Evolutionary conservation across 495 filamentous ascomycete genomes (phyloP), one percentile per base, ranked within the genome.

Genomic region (Penicillium goetzii): DNA sequence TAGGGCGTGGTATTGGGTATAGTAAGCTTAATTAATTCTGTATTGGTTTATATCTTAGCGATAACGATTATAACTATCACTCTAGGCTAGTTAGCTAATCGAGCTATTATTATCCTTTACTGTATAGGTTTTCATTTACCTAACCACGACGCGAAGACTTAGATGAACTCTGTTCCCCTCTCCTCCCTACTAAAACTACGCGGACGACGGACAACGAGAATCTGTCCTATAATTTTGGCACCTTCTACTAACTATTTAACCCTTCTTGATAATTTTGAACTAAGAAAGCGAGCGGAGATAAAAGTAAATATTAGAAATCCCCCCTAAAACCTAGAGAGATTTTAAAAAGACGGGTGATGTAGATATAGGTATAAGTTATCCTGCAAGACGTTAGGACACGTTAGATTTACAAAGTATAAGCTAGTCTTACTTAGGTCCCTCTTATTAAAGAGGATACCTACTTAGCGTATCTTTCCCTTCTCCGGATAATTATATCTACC

Each of bases 301-400:
- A 33, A 54, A 50, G 19, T 26, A 26, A 54, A 54, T 4, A 6
- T 8, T 54, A 34, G 30, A 26, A 54, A 54, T 14, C 15, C 51
- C 17, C 43, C 43, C 43, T 12, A 7, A 11, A 2, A 33, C 1
- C 26, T 54, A 34, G 33, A 54, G 26, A 54, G 51, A 54, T 33
- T 21, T 54, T 54, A 26, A 12, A 54, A 54, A 54, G 51, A 54
- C 26, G 51, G 51, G 51, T 54, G 51, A 54, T 54, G 51, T 26
- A 54, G 51, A 54, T 54, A 26, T 26, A 54, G 51, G 51, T 54
- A 54, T 54, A 26, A 54, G 51, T 54, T 54, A n/a, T 54, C 51
- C 51, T 54, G 51, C 26, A 54, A 54, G 51, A 54, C 51, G 26
- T 54, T 54, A 54, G 51, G 51, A 54, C 51, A 54, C 51, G 51